Percentiles rank a stretch among this genome's conserved stretches.
Evolutionary conservation across 2,329 filamentous ascomycete species (phyloP).

Genomic region (Xylaria digitata): DNA sequence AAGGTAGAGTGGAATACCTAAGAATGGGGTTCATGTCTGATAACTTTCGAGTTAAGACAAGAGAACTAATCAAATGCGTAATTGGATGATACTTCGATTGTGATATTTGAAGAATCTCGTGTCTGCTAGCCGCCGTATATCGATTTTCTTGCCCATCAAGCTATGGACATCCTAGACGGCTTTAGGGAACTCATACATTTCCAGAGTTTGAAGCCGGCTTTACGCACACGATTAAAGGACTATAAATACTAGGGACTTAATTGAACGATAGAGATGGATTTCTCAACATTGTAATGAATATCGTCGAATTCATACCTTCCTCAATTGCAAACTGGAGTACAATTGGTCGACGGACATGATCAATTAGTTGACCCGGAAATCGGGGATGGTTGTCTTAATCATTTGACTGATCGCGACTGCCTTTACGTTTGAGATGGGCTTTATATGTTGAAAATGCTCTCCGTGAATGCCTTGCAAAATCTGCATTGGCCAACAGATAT

Average conservation of each 20-base stretch:
- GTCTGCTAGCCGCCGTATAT: too few relatives aligned
- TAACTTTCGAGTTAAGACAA: not conserved
- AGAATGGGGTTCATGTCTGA: not conserved
- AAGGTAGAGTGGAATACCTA: not conserved
- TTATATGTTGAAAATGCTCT: not conserved
- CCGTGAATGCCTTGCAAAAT: not conserved
- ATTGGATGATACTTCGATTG: not conserved
- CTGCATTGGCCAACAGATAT: not conserved
- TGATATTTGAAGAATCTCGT: not conserved
- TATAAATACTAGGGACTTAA: too few relatives aligned
- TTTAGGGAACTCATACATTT: too few relatives aligned
- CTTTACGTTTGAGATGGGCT: not conserved
- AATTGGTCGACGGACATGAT: not conserved
- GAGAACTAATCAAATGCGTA: not conserved
- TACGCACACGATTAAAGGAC: too few relatives aligned
- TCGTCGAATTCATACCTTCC: not conserved
- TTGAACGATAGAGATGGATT: too few relatives aligned
- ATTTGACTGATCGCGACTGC: not conserved
- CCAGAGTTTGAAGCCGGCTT: too few relatives aligned
- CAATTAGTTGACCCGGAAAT: not conserved
- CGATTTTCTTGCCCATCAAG: not conserved
- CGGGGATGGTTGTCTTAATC: not conserved
- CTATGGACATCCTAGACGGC: not conserved
- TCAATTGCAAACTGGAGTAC: not conserved
- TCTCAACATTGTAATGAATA: not conserved